Evolutionary conservation across 305 asterid species (phyloP), one percentile per base, ranked within the genome.

Genomic region (Andrographis paniculata): DNA sequence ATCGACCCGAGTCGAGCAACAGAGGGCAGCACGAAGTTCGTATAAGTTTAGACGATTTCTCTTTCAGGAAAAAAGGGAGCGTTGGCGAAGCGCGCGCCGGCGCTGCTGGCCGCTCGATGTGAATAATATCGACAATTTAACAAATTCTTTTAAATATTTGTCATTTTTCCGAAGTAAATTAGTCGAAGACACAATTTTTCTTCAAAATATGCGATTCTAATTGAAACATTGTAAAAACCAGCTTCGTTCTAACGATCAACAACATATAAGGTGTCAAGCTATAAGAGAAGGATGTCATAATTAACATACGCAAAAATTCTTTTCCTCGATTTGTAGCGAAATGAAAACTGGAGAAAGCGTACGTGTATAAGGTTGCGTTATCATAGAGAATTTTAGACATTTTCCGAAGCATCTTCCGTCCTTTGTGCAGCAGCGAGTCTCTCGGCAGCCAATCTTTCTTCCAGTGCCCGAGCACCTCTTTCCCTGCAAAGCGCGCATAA

Each of bases 391-490:
- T 66, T 60, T 53, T 74, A 83, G 38, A 78, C 92, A 53, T 80
- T 80, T 45, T 81, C 88, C 10, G 65, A 48, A 22, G 67, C 71
- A 54, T 80, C 94, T 24, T 77, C 84, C 17, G 76, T 55, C 67
- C 43, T 76, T 36, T 64, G 71, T 23, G 65, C 73, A 54, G 78
- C 73, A 54, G 67, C 73, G 59, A 80, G 62, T 60, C 82, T 75
- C 75, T 83, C 87, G n/a, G 84, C 74, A 44, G 94, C 86, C 74
- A 79, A 62, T 69, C 94, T 80, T 76, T 88, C 94, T 69, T 89
- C 93, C 6, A 85, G 82, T 20, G 94, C 97, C 20, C 94, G 81
- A 18, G 92, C 89, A 48, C 94, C 97, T 67, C 87, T 69, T 70
- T 88, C 95, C 77, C 97, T 88, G 57, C 53, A 61, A 47, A 4